phyloP scores from a whole-genome alignment of 1,139 yeast species.

The Zygotorulaspora mrakii region DNA sequence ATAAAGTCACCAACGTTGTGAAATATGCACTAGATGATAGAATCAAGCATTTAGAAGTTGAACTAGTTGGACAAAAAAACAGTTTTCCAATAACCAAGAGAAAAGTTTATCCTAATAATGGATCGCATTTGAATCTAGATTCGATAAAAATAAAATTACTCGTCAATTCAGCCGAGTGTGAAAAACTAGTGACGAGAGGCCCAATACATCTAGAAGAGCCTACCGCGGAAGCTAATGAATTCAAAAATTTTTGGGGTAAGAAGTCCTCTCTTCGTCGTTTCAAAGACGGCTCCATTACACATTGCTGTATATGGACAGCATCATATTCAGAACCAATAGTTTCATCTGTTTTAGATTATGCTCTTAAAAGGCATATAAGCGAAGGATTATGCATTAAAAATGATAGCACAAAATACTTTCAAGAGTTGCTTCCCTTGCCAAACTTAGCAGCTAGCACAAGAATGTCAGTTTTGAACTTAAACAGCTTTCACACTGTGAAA shows the following conservation, averaged over 20 bases:
- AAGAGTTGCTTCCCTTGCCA: conserved; percentile 55
- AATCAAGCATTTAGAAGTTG: conserved; percentile 42
- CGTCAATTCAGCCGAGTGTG: conserved; percentile 71
- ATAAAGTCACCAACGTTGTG: conserved; percentile 57
- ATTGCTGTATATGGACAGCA: conserved; percentile 82
- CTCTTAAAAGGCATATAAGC: conserved; percentile 59
- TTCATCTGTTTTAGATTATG: conserved; percentile 60
- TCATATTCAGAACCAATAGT: conserved; percentile 62
- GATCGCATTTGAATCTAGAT: conserved; percentile 30
- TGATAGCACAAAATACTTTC: conserved; percentile 43
- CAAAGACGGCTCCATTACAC: conserved; percentile 82
- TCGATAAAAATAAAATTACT: conserved; percentile 55
- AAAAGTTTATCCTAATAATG: conserved; percentile 38
- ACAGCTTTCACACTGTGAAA: conserved; percentile 54
- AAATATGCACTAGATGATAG: conserved; percentile 67
- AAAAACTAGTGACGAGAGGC: conserved; percentile 79
- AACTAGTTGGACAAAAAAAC: conserved; percentile 26
- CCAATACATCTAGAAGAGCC: conserved; percentile 56
- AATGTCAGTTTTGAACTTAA: conserved; percentile 50
- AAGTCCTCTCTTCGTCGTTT: conserved; percentile 84
- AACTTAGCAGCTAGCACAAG: conserved; percentile 53
- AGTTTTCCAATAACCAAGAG: conserved; percentile 51
- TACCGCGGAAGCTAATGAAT: conserved; percentile 54
- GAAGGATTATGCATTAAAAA: conserved; percentile 44
- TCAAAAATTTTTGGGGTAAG: conserved; percentile 86